Percentiles rank a stretch among this genome's conserved stretches.
These are phyloP conservation scores for Lignosus rhinocerotis DNA, from an alignment of 1,284 basidiomycete species.

Conservation along the genomic window DNA sequence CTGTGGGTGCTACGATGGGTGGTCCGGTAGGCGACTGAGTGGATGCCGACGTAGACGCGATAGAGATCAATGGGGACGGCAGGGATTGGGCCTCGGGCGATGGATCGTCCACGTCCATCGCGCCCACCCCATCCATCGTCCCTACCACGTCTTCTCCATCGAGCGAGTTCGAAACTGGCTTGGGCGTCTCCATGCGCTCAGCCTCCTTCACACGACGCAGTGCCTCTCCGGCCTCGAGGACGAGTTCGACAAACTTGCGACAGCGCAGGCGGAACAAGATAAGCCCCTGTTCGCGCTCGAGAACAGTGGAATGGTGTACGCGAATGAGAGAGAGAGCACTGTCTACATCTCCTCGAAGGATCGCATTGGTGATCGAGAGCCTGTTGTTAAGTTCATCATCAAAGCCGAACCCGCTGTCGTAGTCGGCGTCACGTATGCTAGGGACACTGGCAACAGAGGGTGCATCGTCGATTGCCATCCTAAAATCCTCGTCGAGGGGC, in stretches of 20 bases:
- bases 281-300: constrained; percentile 65
- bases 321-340: constrained; percentile 58
- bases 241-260: constrained; percentile 80
- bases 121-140: constrained; percentile 35
- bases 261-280: constrained; percentile 77
- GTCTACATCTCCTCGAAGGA: constrained; percentile 72
- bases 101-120: constrained; percentile 48
- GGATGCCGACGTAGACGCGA: constrained; percentile 5
- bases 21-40: background rate
- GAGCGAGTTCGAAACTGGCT: background rate
- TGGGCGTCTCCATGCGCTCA: constrained; percentile 27
- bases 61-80: constrained; percentile 17
- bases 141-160: constrained; percentile 26
- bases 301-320: constrained; percentile 57
- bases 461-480: constrained; percentile 21
- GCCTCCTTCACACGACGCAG: constrained; percentile 54
- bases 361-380: constrained; percentile 68
- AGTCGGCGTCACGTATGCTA: background rate
- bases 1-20: background rate
- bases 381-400: constrained; percentile 60
- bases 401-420: constrained; percentile 15
- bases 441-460: constrained; percentile 10
- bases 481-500: constrained; percentile 40
- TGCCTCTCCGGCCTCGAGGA: constrained; percentile 66
- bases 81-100: constrained; percentile 32